These are phyloP conservation scores for Chara braunii DNA, from an alignment of 139 green algal species.

Conservation along the genomic window DNA sequence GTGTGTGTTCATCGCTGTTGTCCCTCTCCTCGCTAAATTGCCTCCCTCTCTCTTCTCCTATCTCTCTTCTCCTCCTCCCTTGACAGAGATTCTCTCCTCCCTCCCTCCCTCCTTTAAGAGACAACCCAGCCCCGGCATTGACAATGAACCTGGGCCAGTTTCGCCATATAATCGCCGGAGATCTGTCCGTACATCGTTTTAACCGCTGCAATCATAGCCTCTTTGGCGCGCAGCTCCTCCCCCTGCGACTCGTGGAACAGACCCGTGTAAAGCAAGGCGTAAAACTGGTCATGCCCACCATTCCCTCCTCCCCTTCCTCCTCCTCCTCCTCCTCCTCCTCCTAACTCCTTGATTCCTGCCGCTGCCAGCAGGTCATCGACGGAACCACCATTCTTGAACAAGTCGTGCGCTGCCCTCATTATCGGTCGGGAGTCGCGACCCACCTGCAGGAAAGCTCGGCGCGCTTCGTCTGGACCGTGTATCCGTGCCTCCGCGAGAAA, in stretches of 20 bases:
- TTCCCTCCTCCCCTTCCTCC: too few relatives aligned
- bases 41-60: too few relatives aligned
- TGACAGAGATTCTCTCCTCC: too few relatives aligned
- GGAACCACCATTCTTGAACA: constrained; percentile 36
- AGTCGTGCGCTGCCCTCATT: constrained; percentile 58
- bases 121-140: constrained; percentile 16
- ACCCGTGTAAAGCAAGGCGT: constrained; percentile 63
- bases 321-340: too few relatives aligned
- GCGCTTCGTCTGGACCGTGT: constrained; percentile 48
- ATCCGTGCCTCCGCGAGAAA: constrained; percentile 75
- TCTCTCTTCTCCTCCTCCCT: too few relatives aligned
- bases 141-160: constrained; percentile 32
- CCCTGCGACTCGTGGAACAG: constrained; percentile 61
- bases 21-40: too few relatives aligned
- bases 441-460: constrained; percentile 65
- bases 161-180: constrained; percentile 38
- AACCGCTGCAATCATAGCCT: constrained; percentile 3
- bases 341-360: neutral
- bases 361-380: constrained; percentile 5
- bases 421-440: constrained; percentile 59
- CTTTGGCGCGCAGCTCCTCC: neutral
- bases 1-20: too few relatives aligned
- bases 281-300: constrained; percentile 58
- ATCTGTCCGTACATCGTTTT: constrained; percentile 2
- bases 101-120: too few relatives aligned